phyloP scores from a whole-genome alignment of 805 yeast genomes.

The Candida dajiaensis region DNA sequence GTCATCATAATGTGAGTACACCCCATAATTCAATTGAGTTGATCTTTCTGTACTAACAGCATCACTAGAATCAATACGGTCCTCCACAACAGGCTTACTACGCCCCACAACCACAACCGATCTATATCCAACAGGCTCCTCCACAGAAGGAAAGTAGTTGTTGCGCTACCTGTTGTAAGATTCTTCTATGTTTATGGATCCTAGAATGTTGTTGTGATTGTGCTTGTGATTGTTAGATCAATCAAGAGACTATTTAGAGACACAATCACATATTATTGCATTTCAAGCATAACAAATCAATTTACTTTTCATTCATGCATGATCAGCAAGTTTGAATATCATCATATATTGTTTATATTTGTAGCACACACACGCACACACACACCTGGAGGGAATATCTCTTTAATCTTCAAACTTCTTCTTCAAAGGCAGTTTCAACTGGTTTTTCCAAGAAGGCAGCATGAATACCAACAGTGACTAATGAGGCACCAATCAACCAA shows the following conservation, averaged over 20 bases:
- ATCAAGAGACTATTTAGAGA: no score
- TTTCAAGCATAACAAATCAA: no score
- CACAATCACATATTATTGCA: no score
- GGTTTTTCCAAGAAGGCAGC: conserved; percentile 94
- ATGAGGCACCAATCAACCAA: conserved; percentile 89
- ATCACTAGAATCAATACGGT: conserved; percentile 18
- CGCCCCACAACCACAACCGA: conserved; percentile 20
- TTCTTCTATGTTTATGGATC: conserved; percentile 27
- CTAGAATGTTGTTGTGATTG: conserved; percentile 24
- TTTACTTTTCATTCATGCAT: no score
- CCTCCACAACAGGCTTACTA: conserved; percentile 15
- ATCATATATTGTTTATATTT: background rate
- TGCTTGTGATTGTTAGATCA: background rate
- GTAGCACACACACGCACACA: no score
- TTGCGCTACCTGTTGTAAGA: conserved; percentile 24
- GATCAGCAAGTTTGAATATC: no score
- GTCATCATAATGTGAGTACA: background rate
- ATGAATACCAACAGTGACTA: conserved; percentile 72
- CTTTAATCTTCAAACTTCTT: conserved; percentile 35
- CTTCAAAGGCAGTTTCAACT: conserved; percentile 89
- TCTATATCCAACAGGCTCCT: conserved; percentile 25
- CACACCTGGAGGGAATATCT: no score
- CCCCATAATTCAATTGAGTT: background rate
- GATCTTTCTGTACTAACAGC: conserved; percentile 1
- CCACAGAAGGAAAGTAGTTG: conserved; percentile 22